Evolutionary conservation across 2,329 filamentous ascomycete genomes (phyloP).

Genomic region (Dendrostoma leiphaemia): DNA sequence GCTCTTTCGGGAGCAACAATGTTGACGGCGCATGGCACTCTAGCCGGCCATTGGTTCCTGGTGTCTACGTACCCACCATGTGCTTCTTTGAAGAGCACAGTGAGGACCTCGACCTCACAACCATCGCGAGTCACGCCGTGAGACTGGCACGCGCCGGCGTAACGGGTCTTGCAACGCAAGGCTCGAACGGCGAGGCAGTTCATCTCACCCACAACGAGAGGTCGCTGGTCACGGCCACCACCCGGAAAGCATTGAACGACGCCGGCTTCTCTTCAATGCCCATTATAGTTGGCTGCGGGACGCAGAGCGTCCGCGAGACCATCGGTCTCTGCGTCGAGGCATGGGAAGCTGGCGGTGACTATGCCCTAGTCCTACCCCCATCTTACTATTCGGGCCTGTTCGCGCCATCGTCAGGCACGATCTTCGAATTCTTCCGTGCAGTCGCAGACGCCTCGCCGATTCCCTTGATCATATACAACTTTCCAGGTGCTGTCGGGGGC

Average conservation of each 20-base stretch:
- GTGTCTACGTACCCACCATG: conserved; percentile 71
- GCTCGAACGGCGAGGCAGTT: conserved; percentile 80
- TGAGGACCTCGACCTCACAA: conserved; percentile 65
- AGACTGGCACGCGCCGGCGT: conserved; percentile 73
- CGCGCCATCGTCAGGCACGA: conserved; percentile 56
- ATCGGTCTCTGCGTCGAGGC: conserved; percentile 69
- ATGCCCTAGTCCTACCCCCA: conserved; percentile 72
- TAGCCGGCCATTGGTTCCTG: conserved; percentile 39
- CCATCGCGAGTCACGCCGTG: conserved; percentile 60
- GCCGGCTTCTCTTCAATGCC: conserved; percentile 65
- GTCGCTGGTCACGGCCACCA: conserved; percentile 64
- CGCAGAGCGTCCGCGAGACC: conserved; percentile 71
- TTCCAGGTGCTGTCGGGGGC: conserved; percentile 61
- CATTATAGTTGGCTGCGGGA: conserved; percentile 73
- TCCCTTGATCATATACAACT: conserved; percentile 69
- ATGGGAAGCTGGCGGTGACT: conserved; percentile 67
- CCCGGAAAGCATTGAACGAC: conserved; percentile 65
- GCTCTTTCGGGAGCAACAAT: conserved; percentile 40
- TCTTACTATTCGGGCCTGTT: conserved; percentile 72
- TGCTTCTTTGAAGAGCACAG: conserved; percentile 67
- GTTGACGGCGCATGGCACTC: conserved; percentile 32
- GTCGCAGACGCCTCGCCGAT: conserved; percentile 64
- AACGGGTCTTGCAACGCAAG: conserved; percentile 72
- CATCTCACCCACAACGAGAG: conserved; percentile 72
- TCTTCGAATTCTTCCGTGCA: conserved; percentile 64